These are phyloP conservation scores for Endoconidiophora laricicola DNA, from an alignment of 2,329 filamentous ascomycete genomes.

Conservation along the genomic window DNA sequence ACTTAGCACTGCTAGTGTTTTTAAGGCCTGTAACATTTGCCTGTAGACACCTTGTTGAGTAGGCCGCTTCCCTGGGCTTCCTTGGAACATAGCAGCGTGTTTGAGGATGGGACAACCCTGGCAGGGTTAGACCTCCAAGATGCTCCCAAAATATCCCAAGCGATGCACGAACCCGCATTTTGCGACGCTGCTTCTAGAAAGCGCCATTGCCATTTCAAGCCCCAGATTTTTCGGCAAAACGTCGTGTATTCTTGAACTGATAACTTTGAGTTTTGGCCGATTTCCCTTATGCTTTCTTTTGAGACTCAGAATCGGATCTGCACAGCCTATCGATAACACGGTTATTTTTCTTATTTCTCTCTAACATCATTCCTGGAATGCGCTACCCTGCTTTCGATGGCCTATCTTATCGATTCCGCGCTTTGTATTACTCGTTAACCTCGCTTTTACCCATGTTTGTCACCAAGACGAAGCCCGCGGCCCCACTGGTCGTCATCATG, in stretches of 20 bases:
- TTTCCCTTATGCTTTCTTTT: not conserved
- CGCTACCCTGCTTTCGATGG: no score
- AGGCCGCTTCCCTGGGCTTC: no score
- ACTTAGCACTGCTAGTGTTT: not conserved
- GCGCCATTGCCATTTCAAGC: not conserved
- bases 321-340: no score
- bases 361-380: not conserved
- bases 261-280: not conserved
- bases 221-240: not conserved
- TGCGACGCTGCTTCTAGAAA: constrained; percentile 2
- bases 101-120: not conserved
- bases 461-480: constrained; percentile 21
- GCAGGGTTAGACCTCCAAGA: not conserved
- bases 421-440: not conserved
- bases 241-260: not conserved
- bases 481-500: constrained; percentile 63
- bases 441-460: constrained; percentile 2
- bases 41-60: not conserved
- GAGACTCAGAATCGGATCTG: not conserved
- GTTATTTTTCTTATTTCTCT: not conserved
- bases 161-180: not conserved
- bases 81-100: no score
- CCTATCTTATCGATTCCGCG: no score
- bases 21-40: not conserved
- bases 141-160: not conserved